A percentile compares a stretch with the other conserved stretches of the same genome.
These are phyloP conservation scores for Oryza meyeriana DNA, from an alignment of 176 grass and related monocot genomes.

Conservation along the genomic window DNA sequence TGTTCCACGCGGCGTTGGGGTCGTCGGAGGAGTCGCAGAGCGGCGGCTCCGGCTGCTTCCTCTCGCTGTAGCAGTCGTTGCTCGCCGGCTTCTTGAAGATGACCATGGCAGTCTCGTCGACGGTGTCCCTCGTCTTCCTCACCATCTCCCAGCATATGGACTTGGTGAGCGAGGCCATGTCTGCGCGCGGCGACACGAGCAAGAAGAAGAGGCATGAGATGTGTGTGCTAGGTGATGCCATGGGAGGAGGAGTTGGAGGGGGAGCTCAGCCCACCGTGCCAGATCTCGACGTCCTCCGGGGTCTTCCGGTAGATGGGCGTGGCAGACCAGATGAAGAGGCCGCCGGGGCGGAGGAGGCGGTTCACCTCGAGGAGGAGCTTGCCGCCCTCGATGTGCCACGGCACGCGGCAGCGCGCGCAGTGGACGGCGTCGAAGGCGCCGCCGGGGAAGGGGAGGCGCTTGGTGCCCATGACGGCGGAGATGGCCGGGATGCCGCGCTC, in stretches of 20 bases:
- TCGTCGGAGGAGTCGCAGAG: constrained; percentile 67
- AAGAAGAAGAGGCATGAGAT: not conserved
- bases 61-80: constrained; percentile 68
- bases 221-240: no score
- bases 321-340: constrained; percentile 89
- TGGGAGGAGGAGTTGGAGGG: not conserved
- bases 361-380: constrained; percentile 77
- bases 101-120: constrained; percentile 71
- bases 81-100: constrained; percentile 69
- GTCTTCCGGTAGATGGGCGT: constrained; percentile 78
- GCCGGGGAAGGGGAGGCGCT: constrained; percentile 72
- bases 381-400: constrained; percentile 84
- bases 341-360: constrained; percentile 71
- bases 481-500: constrained; percentile 84
- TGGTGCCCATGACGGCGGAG: constrained; percentile 83
- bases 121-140: constrained; percentile 62
- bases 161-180: constrained; percentile 61
- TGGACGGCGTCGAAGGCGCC: constrained; percentile 66
- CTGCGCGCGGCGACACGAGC: constrained; percentile 14
- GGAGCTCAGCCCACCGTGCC: constrained; percentile 53
- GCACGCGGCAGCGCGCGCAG: constrained; percentile 83
- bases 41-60: constrained; percentile 42
- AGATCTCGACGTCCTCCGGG: constrained; percentile 72
- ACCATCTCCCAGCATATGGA: constrained; percentile 96
- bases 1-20: constrained; percentile 82